Base-by-base conservation (phyloP, 495 filamentous ascomycete species). In the Penicillium taxi region DNA sequence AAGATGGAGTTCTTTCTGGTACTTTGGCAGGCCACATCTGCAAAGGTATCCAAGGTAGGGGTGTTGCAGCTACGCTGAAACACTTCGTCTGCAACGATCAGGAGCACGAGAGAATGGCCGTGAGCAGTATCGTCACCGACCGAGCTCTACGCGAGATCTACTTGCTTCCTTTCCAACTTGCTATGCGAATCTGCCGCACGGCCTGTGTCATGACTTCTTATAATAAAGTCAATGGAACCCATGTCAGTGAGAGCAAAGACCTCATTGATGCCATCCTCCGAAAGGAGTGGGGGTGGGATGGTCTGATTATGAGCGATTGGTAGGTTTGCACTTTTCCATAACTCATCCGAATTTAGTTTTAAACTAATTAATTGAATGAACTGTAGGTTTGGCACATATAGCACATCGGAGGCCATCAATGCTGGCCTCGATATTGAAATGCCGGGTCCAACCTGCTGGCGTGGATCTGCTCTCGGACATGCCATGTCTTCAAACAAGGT, bases 21-120 rank as follows among this genome's bases (percentile, higher is more conserved):
- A 68, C 69, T 4, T 60, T 81, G 15, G 82, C 84, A 13, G 82
- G 79, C 0, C 61, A 76, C 26, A 64, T 82, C 20, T 74, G 78
- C 41, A 76, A 75, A 44, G 82, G 82, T 8, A 72, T 90, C 25
- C 81, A 90, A 53, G 70, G 69, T 21, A 80, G 74, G 24, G 80
- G 81, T 2, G 73, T 88, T 15, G 75, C 74, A 15, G 79, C 82
- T 0, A 83, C 80, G 1, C 62, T 86, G 32, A 90, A 88, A 67
- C 84, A 90, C 84, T 90, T 84, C 49, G 77, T 83, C n/a, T 80
- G 75, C 44, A 90, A 88, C 53, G 84, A 88, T 48, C 79, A 82
- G 50, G 84, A 90, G 48, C 76, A 82, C 39, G 74, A 77, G 56
- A 65, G 84, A 0, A 74, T 81, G 64, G 76, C 74, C 1, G 78